Evolutionary conservation across 2,329 filamentous ascomycete genomes (phyloP), one percentile per base, ranked within the genome.

Genomic region (Xylariaceae sp.): DNA sequence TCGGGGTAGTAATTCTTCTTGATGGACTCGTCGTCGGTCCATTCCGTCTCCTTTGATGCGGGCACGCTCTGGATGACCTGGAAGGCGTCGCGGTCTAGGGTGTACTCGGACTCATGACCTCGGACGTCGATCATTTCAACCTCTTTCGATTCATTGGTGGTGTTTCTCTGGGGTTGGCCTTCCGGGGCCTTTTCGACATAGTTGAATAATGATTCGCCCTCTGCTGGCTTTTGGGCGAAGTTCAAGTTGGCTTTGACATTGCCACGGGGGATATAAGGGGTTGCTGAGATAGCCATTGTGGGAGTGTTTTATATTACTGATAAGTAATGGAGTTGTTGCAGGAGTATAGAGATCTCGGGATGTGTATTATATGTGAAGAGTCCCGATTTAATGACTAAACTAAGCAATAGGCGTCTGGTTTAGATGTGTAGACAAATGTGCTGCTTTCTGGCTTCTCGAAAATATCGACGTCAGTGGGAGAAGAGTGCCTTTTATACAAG

Each of bases 1-100:
- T 95, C 89, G 0, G 88, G 85, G 70, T 96, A 96, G 73, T 95
- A 96, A 43, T 81, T 75, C 1, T 68, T 58, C 59, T 78, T 69
- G 66, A 96, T 87, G 49, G 78, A 79, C 10, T 74, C 78, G 58
- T 90, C 85, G 63, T 87, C 80, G 4, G 65, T 66, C 64, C 92
- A 94, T 33, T 79, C 75, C 11, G 66, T 70, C 56, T 79, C 73
- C 23, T 77, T 69, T 2, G 77, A 76, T 2, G 77, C 74, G 0
- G 82, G 71, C 1, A 88, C 67, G 55, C 74, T 67, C 11, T 71
- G 69, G 39, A 89, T 64, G 17, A 86, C 71, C 46, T 80, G 73
- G 71, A 95, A 95, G 53, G 88, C 88, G 64, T 91, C 82, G 45
- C 72, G 73, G 68, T 92, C 85, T 12, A 93, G 76, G 6, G 66